Evolutionary conservation across 2,329 filamentous ascomycete species (phyloP).

Genomic region (Penicillium sp.): DNA sequence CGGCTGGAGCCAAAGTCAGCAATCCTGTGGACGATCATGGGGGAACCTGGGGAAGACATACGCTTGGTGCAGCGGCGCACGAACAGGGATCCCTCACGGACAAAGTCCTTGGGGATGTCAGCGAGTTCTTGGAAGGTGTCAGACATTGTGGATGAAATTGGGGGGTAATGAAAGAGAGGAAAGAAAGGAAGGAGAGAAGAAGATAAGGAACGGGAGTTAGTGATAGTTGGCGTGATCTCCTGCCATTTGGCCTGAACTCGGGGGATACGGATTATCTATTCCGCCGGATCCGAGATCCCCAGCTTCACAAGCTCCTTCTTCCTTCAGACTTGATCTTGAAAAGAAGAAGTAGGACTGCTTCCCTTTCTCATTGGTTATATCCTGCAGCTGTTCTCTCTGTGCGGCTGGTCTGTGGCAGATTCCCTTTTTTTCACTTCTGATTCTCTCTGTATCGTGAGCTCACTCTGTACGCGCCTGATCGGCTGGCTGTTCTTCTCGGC

Average conservation of each 20-base stretch:
- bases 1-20: slow-evolving; percentile 44
- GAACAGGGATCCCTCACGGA: slow-evolving; percentile 51
- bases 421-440: slow-evolving; percentile 1
- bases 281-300: neutral
- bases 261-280: slow-evolving; percentile 6
- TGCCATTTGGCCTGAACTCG: slow-evolving; percentile 8
- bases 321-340: neutral
- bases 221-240: slow-evolving; percentile 1
- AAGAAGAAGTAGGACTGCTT: neutral
- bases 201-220: slow-evolving; percentile 9
- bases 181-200: slow-evolving; percentile 1
- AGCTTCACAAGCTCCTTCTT: neutral
- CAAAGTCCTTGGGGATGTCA: slow-evolving; percentile 58
- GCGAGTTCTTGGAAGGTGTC: slow-evolving; percentile 62
- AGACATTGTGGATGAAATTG: slow-evolving; percentile 42
- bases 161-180: neutral
- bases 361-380: neutral
- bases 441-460: slow-evolving; percentile 19
- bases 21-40: neutral
- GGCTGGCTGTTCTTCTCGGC: slow-evolving; percentile 13
- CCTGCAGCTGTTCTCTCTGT: slow-evolving; percentile 1
- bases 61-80: slow-evolving; percentile 52
- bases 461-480: slow-evolving; percentile 9
- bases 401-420: slow-evolving; percentile 16
- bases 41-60: slow-evolving; percentile 29